These are phyloP conservation scores for Yamadazyma phyllophila DNA, from an alignment of 805 yeast genomes.

Conservation along the genomic window DNA sequence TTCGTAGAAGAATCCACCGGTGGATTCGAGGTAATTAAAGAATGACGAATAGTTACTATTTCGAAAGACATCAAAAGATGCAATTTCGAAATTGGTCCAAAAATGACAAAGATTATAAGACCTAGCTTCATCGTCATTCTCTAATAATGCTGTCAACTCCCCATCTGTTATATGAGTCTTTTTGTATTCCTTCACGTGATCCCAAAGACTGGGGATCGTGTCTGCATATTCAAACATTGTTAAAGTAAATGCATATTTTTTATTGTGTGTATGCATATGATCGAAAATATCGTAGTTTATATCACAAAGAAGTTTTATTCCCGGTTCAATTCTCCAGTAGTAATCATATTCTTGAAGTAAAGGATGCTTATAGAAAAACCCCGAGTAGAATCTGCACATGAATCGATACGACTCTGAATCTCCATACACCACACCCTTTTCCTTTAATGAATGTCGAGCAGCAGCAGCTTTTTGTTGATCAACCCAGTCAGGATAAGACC, in stretches of 20 bases:
- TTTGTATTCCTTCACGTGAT: conserved; percentile 44
- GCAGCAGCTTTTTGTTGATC: conserved; percentile 33
- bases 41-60: conserved; percentile 53
- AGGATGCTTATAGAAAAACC: conserved; percentile 62
- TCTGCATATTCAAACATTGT: conserved; percentile 59
- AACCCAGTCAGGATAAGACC: conserved; percentile 70
- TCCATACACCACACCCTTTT: conserved; percentile 51
- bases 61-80: conserved; percentile 68
- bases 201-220: conserved; percentile 67
- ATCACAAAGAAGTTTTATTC: conserved; percentile 59
- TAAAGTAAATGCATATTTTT: conserved; percentile 65
- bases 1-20: conserved; percentile 82
- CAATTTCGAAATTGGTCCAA: conserved; percentile 80
- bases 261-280: conserved; percentile 52
- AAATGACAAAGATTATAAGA: conserved; percentile 74
- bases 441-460: background rate
- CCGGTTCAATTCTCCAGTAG: conserved; percentile 80
- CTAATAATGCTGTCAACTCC: conserved; percentile 22
- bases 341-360: conserved; percentile 58
- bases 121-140: conserved; percentile 32
- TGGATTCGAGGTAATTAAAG: conserved; percentile 59
- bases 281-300: conserved; percentile 61
- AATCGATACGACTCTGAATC: conserved; percentile 62
- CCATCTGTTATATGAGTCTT: conserved; percentile 16
- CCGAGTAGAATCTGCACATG: conserved; percentile 56